phyloP scores from a whole-genome alignment of 2,329 filamentous ascomycete genomes.

The Neurospora sp. region DNA sequence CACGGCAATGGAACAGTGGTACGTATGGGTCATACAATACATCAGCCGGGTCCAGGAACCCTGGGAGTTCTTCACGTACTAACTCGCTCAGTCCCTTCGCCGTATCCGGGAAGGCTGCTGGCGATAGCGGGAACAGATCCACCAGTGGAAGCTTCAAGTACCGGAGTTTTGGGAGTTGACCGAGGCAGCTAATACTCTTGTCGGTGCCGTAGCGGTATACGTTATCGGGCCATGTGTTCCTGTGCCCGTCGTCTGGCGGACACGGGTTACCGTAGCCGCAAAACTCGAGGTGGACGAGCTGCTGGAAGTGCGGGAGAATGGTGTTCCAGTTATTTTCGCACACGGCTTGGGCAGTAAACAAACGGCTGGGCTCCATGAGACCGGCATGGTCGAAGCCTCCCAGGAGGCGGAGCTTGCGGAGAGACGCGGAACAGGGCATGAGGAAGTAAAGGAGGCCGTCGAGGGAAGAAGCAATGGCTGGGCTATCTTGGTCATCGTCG shows the following conservation, averaged over 20 bases:
- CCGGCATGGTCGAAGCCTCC: neutral
- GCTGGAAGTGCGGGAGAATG: neutral
- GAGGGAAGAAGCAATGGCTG: neutral
- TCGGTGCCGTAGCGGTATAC: neutral
- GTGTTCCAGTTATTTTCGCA: neutral
- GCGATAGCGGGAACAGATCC: neutral
- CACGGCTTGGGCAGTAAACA: neutral
- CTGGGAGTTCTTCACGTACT: neutral
- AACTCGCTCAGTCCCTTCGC: neutral
- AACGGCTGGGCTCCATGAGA: neutral
- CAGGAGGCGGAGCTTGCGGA: neutral
- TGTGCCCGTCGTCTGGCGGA: neutral
- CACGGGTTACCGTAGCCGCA: neutral
- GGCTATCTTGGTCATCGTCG: neutral
- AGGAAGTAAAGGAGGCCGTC: neutral
- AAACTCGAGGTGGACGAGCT: neutral
- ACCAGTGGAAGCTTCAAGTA: neutral
- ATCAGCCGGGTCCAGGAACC: neutral
- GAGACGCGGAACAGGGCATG: neutral
- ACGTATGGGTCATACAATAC: rapidly evolving
- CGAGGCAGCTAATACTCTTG: neutral
- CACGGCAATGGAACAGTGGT: no score
- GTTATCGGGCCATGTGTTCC: neutral
- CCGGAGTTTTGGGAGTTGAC: neutral
- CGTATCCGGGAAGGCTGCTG: neutral